Conservation (phyloP, 2,329 filamentous ascomycete genomes). For the Colletotrichum navitas region DNA sequence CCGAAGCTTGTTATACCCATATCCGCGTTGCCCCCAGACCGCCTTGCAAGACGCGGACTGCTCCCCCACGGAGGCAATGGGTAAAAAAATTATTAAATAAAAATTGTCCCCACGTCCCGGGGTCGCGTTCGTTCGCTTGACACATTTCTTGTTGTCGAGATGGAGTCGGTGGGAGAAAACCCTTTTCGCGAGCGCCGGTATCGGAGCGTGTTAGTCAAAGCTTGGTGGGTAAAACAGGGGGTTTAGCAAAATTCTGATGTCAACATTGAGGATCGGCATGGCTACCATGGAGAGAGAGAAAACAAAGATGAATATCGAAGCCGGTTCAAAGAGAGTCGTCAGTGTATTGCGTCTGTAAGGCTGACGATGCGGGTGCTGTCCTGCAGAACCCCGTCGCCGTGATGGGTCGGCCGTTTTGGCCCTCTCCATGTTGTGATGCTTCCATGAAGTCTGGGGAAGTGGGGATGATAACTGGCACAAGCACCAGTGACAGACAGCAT, state of each 20-base stretch:
- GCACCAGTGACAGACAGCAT: background rate
- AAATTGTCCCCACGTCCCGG: constrained; percentile 2
- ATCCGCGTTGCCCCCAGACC: constrained; percentile 1
- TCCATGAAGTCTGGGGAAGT: constrained; percentile 14
- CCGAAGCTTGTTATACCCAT: background rate
- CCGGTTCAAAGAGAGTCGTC: background rate
- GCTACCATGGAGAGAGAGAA: background rate
- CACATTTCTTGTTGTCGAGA: background rate
- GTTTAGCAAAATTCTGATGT: background rate
- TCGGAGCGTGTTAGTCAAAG: constrained; percentile 6
- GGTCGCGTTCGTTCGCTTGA: background rate
- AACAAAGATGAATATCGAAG: background rate
- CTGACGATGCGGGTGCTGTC: background rate
- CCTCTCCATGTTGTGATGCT: background rate
- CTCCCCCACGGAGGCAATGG: background rate
- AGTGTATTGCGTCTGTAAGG: background rate
- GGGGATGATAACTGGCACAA: background rate
- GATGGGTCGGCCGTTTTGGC: background rate
- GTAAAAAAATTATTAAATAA: too few species aligned
- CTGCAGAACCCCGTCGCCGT: background rate
- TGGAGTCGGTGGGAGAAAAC: constrained; percentile 3
- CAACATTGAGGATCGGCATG: too few species aligned
- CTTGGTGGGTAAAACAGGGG: background rate
- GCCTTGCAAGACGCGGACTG: background rate
- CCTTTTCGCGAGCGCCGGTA: constrained; percentile 1